Evolutionary conservation across 768 basidiomycete genomes (phyloP).

Genomic region (Sporobolomyces roseus): DNA sequence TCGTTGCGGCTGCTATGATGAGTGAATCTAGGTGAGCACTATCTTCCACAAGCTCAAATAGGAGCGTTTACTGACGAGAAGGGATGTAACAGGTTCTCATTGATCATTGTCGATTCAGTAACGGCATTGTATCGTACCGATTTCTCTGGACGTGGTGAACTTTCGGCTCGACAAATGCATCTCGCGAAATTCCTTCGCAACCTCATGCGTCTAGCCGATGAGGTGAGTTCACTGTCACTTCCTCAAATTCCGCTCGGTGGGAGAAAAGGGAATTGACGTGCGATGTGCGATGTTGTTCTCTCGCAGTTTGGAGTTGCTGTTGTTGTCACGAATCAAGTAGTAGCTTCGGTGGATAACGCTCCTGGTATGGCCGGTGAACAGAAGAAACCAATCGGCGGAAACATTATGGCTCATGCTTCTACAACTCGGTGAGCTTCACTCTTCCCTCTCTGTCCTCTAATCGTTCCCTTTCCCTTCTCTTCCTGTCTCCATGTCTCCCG

Average conservation of each 20-base stretch:
- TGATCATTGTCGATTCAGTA: constrained; percentile 93
- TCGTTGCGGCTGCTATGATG: constrained; percentile 96
- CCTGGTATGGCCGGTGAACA: constrained; percentile 80
- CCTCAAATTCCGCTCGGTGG: neutral
- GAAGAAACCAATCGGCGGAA: constrained; percentile 98
- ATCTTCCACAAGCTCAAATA: neutral
- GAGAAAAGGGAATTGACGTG: too few relatives aligned
- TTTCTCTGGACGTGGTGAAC: constrained; percentile 88
- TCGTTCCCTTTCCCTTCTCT: too few relatives aligned
- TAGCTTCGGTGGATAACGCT: constrained; percentile 95
- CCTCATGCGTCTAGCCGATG: constrained; percentile 88
- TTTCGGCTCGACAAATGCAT: constrained; percentile 91
- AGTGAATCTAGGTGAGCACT: constrained; percentile 79
- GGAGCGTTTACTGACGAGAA: neutral
- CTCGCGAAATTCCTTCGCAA: constrained; percentile 92
- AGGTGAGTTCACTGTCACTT: constrained; percentile 57
- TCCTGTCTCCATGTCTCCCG: too few relatives aligned
- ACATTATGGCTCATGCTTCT: constrained; percentile 98
- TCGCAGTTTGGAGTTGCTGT: constrained; percentile 91
- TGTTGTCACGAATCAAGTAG: constrained; percentile 95
- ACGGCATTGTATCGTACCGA: constrained; percentile 94
- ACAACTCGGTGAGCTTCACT: constrained; percentile 70
- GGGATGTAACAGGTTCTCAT: constrained; percentile 67
- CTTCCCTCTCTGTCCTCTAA: neutral
- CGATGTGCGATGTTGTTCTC: too few relatives aligned